A percentile compares a stretch with the other conserved stretches of the same genome.
phyloP scores from a whole-genome alignment of 164 flowering plant genomes.

The Dillenia turbinata region DNA sequence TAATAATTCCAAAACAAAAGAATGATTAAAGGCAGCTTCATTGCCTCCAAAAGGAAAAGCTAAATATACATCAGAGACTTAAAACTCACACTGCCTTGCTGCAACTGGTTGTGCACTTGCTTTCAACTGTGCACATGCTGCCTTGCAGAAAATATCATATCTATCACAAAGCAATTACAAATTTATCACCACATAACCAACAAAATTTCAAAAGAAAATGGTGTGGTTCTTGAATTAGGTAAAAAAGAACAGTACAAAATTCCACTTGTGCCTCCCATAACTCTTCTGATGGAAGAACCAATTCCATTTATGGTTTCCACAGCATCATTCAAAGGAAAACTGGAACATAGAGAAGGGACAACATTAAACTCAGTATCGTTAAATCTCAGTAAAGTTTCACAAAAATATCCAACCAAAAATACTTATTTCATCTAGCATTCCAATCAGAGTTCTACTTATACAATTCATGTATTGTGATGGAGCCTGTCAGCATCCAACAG shows the following conservation, averaged over 20 bases:
- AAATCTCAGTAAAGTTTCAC: not conserved
- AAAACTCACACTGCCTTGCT: slow-evolving; percentile 63
- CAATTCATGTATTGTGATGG: no score
- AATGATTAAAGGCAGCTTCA: no score
- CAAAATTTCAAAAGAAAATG: no score
- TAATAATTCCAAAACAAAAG: no score
- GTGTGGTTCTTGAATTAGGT: not conserved
- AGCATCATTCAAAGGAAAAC: slow-evolving; percentile 94
- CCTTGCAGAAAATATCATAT: slow-evolving; percentile 76
- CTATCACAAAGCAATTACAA: slow-evolving; percentile 30
- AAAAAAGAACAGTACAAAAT: slow-evolving; percentile 49
- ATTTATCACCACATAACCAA: not conserved
- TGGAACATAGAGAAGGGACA: slow-evolving; percentile 27
- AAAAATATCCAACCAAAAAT: not conserved
- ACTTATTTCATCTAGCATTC: no score
- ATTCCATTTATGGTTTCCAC: slow-evolving; percentile 84
- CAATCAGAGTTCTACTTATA: no score
- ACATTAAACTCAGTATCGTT: not conserved
- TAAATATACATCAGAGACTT: not conserved
- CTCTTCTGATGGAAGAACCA: slow-evolving; percentile 73
- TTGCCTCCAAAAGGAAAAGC: no score
- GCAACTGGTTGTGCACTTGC: slow-evolving; percentile 30
- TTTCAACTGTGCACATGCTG: slow-evolving; percentile 74
- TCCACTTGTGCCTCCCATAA: slow-evolving; percentile 99
- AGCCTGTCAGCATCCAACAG: no score